Percentiles rank a stretch among this genome's conserved stretches.
These are phyloP conservation scores for Uncinocarpus reesii DNA, from an alignment of 2,329 filamentous ascomycete species.

Conservation along the genomic window DNA sequence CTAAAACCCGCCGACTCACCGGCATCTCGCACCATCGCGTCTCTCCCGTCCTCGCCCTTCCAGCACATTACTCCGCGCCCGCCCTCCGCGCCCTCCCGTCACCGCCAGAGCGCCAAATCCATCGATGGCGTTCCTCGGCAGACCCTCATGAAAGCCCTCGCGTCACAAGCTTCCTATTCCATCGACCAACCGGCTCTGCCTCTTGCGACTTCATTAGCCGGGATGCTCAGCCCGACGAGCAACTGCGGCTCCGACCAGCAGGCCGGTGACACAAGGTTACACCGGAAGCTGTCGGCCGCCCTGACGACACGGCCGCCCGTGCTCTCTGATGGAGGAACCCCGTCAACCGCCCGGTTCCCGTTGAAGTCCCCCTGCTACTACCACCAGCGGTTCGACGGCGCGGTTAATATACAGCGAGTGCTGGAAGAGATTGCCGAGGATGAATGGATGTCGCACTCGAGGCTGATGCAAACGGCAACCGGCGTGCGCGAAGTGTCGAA, in stretches of 20 bases:
- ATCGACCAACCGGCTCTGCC: slow-evolving; percentile 38
- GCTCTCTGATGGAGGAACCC: slow-evolving; percentile 35
- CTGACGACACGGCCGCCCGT: slow-evolving; percentile 40
- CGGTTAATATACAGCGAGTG: slow-evolving; percentile 88
- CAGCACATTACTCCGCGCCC: neutral
- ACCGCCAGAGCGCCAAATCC: slow-evolving; percentile 32
- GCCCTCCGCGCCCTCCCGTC: neutral
- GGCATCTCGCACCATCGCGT: slow-evolving; percentile 8
- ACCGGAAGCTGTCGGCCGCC: slow-evolving; percentile 6
- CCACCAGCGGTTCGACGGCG: slow-evolving; percentile 92
- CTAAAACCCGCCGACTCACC: neutral
- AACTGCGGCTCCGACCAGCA: neutral
- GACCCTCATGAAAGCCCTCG: slow-evolving; percentile 72
- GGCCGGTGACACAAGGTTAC: slow-evolving; percentile 9
- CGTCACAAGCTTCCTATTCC: slow-evolving; percentile 41
- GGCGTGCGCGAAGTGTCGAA: slow-evolving; percentile 92
- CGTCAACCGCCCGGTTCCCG: slow-evolving; percentile 45
- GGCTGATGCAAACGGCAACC: slow-evolving; percentile 88
- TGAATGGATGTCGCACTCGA: slow-evolving; percentile 84
- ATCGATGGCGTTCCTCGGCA: slow-evolving; percentile 63
- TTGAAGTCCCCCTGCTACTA: slow-evolving; percentile 94
- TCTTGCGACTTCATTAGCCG: slow-evolving; percentile 47
- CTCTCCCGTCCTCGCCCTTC: neutral
- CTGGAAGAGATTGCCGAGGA: slow-evolving; percentile 84
- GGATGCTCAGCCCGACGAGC: slow-evolving; percentile 9